phyloP scores from a whole-genome alignment of 1,139 yeast species.

The Yamadazyma epiphylla region DNA sequence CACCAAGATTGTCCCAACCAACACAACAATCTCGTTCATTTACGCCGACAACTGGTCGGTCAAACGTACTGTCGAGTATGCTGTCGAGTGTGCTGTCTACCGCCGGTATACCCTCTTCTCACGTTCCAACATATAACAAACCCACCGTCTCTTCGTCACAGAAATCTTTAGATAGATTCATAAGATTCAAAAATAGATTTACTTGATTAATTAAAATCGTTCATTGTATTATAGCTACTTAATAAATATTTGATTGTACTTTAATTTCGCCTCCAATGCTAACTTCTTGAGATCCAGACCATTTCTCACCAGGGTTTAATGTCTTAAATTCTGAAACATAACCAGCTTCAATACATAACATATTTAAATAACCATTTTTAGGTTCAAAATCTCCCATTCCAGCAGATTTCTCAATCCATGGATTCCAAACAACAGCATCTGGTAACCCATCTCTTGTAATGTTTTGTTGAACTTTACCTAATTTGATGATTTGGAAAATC shows the following conservation, averaged over 20 bases:
- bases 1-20: slow-evolving; percentile 2
- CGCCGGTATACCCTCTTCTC: too few species aligned
- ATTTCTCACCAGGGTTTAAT: slow-evolving; percentile 63
- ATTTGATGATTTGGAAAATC: slow-evolving; percentile 59
- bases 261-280: slow-evolving; percentile 42
- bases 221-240: slow-evolving; percentile 2
- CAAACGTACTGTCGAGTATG: too few species aligned
- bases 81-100: too few species aligned
- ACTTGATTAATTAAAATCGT: slow-evolving; percentile 10
- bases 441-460: slow-evolving; percentile 65
- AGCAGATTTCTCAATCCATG: slow-evolving; percentile 79
- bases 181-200: slow-evolving; percentile 26
- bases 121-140: slow-evolving; percentile 35
- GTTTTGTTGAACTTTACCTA: slow-evolving; percentile 67
- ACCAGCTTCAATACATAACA: slow-evolving; percentile 96
- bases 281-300: slow-evolving; percentile 48
- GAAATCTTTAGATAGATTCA: slow-evolving; percentile 29
- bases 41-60: too few species aligned
- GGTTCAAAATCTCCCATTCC: slow-evolving; percentile 89
- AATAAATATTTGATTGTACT: slow-evolving; percentile 40
- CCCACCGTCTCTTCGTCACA: slow-evolving; percentile 48
- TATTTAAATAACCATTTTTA: slow-evolving; percentile 71
- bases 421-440: slow-evolving; percentile 97
- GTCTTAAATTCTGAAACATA: slow-evolving; percentile 65
- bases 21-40: background rate